Evolutionary conservation across 179 eudicot genomes (phyloP).

Genomic region (Carnegiea gigantea): DNA sequence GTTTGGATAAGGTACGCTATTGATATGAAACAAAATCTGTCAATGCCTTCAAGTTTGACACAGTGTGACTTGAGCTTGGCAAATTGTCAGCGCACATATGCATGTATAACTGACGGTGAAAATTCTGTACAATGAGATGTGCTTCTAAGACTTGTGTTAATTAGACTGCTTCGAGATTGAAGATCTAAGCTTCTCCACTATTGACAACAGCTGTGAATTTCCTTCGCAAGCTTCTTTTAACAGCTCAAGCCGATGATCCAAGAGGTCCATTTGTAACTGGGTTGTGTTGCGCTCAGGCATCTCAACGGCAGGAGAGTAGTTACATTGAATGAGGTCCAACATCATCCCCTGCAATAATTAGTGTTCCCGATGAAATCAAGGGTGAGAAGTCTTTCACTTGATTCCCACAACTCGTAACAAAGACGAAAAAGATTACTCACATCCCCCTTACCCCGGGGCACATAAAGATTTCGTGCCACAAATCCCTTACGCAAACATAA

Average conservation of each 20-base stretch:
- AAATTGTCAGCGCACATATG: background rate
- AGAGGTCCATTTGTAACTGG: conserved; percentile 13
- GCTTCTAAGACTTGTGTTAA: background rate
- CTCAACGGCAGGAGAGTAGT: conserved; percentile 9
- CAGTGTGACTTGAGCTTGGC: background rate
- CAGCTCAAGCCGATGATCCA: conserved; percentile 41
- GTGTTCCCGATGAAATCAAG: conserved; percentile 4
- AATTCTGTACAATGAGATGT: background rate
- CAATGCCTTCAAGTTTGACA: background rate
- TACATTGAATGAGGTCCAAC: conserved; percentile 48
- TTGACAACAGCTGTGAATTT: conserved; percentile 47
- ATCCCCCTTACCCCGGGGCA: background rate
- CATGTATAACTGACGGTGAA: background rate
- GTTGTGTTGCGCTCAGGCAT: conserved; percentile 15
- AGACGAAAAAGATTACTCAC: background rate
- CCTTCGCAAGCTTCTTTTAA: conserved; percentile 65
- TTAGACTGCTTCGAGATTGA: conserved; percentile 14
- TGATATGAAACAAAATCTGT: background rate
- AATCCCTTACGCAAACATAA: background rate
- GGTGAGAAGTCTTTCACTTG: conserved; percentile 1
- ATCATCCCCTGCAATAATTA: conserved; percentile 56
- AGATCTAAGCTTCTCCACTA: conserved; percentile 52
- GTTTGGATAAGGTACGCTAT: background rate
- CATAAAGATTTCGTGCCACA: background rate
- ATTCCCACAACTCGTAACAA: background rate